Evolutionary conservation across 2,329 filamentous ascomycete species (phyloP).

Genomic region (Mycosphaerella sp.): DNA sequence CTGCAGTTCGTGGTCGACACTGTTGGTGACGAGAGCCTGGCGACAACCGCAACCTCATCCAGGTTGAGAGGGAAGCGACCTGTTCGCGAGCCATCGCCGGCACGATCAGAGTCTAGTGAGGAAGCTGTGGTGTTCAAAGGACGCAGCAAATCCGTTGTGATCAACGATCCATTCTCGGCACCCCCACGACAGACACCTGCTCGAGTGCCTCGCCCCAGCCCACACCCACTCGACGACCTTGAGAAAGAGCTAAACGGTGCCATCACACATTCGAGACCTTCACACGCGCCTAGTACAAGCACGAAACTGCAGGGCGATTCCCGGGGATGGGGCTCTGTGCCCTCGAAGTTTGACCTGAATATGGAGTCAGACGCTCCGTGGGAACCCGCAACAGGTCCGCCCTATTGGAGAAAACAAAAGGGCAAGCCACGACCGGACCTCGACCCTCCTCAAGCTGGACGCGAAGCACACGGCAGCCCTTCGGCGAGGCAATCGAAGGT

Average conservation of each 20-base stretch:
- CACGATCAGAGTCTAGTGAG: constrained; percentile 57
- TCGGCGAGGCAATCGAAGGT: constrained; percentile 17
- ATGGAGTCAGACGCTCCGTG: constrained; percentile 17
- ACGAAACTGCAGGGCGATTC: neutral
- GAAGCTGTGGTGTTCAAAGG: constrained; percentile 67
- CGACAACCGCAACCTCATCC: constrained; percentile 1
- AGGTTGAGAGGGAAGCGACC: constrained; percentile 20
- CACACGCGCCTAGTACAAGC: neutral
- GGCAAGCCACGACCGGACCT: constrained; percentile 23
- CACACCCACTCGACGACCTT: constrained; percentile 26
- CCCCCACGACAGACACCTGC: constrained; percentile 27
- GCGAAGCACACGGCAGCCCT: constrained; percentile 13
- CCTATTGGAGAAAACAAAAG: constrained; percentile 28
- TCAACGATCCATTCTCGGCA: constrained; percentile 27
- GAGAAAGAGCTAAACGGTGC: constrained; percentile 19
- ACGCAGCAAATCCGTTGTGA: constrained; percentile 34
- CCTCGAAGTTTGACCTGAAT: constrained; percentile 17
- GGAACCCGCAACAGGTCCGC: constrained; percentile 24
- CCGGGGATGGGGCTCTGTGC: constrained; percentile 22
- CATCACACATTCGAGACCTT: neutral
- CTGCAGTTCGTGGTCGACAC: constrained; percentile 32
- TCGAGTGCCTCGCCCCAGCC: constrained; percentile 21
- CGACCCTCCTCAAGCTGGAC: constrained; percentile 14
- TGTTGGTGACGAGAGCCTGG: constrained; percentile 29
- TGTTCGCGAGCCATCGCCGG: constrained; percentile 37